These are phyloP conservation scores for Triangularia setosa DNA, from an alignment of 2,329 filamentous ascomycete genomes.

Conservation along the genomic window DNA sequence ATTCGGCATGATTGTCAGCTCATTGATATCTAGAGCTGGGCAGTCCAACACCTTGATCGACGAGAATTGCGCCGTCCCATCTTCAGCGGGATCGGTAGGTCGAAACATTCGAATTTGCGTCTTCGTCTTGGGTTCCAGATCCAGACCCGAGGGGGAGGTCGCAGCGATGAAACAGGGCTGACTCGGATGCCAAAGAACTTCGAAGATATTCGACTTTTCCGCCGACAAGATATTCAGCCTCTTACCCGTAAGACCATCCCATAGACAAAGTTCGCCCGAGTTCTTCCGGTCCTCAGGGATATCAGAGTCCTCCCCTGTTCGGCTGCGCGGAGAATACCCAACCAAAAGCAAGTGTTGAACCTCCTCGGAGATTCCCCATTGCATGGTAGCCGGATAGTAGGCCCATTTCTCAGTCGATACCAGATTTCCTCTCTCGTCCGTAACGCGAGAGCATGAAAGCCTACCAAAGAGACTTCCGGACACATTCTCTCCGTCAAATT, in stretches of 20 bases:
- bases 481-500: conserved; percentile 37
- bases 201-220: conserved; percentile 58
- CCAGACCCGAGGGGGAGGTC: conserved; percentile 49
- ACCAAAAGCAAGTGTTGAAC: conserved; percentile 54
- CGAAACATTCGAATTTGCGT: conserved; percentile 58
- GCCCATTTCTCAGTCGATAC: conserved; percentile 49
- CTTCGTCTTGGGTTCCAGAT: conserved; percentile 40
- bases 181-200: conserved; percentile 59
- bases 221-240: conserved; percentile 48
- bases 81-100: conserved; percentile 28
- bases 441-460: conserved; percentile 40
- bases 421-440: conserved; percentile 29
- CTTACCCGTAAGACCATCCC: conserved; percentile 46
- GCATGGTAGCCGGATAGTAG: conserved; percentile 60
- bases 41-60: conserved; percentile 57
- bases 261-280: conserved; percentile 58
- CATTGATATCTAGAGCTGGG: conserved; percentile 57
- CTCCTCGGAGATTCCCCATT: conserved; percentile 49
- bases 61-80: conserved; percentile 35
- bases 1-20: conserved; percentile 57
- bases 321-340: conserved; percentile 59
- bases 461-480: conserved; percentile 35
- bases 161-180: conserved; percentile 53
- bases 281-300: conserved; percentile 57
- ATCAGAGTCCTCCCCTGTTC: conserved; percentile 49